Conservation (phyloP, 176 grass and related monocot genomes). For the Carex myosuroides region DNA sequence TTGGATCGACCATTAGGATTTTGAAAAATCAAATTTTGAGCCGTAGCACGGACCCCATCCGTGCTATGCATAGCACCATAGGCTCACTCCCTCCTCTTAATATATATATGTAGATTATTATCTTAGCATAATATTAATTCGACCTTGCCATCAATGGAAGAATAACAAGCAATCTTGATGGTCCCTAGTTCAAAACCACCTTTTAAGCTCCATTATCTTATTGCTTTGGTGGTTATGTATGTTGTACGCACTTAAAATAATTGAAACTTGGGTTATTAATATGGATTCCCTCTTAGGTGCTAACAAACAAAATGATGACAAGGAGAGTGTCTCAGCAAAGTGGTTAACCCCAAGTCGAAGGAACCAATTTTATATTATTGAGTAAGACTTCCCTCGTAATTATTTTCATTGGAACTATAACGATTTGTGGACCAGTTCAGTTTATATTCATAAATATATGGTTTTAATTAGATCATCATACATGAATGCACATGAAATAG, state of each 20-base stretch:
- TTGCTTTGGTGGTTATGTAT: slow-evolving; percentile 28
- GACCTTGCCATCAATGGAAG: slow-evolving; percentile 22
- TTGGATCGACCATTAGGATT: no score
- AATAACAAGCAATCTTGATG: slow-evolving; percentile 27
- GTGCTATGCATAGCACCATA: no score
- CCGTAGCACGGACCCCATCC: no score
- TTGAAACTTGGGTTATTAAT: slow-evolving; percentile 7
- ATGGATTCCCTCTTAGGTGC: slow-evolving; percentile 10
- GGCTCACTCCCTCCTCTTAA: no score
- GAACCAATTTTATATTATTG: slow-evolving; percentile 1
- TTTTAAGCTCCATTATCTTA: slow-evolving; percentile 25
- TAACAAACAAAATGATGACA: slow-evolving; percentile 24
- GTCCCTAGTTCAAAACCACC: slow-evolving; percentile 18
- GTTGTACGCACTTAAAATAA: slow-evolving; percentile 8
- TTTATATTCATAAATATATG: neutral
- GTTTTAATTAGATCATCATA: neutral
- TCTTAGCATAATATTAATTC: slow-evolving; percentile 12
- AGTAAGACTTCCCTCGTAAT: neutral
- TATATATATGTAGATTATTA: neutral
- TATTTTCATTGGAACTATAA: neutral
- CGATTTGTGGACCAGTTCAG: neutral
- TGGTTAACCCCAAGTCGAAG: slow-evolving; percentile 17
- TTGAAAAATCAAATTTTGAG: no score
- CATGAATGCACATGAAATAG: neutral
- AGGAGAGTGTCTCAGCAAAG: neutral